These are phyloP conservation scores for Pythium brachiatum DNA, from an alignment of 352 stramenopile species.

Conservation along the genomic window DNA sequence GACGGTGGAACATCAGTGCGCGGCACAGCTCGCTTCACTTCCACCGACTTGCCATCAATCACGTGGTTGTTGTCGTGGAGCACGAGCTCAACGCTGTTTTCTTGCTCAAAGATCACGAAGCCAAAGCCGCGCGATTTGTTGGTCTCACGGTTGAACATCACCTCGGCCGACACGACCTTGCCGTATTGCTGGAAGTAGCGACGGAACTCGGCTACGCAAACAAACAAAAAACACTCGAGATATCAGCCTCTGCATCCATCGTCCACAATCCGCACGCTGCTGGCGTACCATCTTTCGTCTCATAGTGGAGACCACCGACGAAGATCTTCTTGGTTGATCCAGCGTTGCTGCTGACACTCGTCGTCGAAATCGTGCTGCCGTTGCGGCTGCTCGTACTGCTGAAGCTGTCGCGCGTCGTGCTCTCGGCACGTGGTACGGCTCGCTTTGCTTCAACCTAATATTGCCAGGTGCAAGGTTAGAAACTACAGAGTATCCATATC, in stretches of 20 bases:
- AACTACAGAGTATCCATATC: not conserved
- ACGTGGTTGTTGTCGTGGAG: constrained; percentile 87
- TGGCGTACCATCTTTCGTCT: constrained; percentile 92
- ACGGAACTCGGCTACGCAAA: constrained; percentile 86
- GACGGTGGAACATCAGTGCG: constrained; percentile 77
- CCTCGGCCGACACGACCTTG: constrained; percentile 91
- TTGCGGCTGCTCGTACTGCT: constrained; percentile 52
- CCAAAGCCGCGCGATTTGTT: constrained; percentile 94
- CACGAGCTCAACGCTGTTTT: constrained; percentile 83
- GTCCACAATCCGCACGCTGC: too few species aligned
- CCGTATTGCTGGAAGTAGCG: constrained; percentile 93
- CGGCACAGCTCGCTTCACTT: constrained; percentile 85
- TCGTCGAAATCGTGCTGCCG: constrained; percentile 52
- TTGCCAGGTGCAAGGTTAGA: not conserved
- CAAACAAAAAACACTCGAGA: not conserved
- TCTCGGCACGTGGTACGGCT: constrained; percentile 86
- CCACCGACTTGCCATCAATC: constrained; percentile 91
- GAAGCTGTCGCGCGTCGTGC: constrained; percentile 52
- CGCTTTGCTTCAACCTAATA: constrained; percentile 89
- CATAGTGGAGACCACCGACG: constrained; percentile 91
- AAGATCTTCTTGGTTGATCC: constrained; percentile 92
- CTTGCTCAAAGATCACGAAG: constrained; percentile 92
- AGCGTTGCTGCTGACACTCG: constrained; percentile 50
- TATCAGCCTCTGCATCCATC: not conserved
- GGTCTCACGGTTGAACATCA: constrained; percentile 95